phyloP scores from a whole-genome alignment of 176 grass and related monocot species.

The Urochloa ruziziensis region DNA sequence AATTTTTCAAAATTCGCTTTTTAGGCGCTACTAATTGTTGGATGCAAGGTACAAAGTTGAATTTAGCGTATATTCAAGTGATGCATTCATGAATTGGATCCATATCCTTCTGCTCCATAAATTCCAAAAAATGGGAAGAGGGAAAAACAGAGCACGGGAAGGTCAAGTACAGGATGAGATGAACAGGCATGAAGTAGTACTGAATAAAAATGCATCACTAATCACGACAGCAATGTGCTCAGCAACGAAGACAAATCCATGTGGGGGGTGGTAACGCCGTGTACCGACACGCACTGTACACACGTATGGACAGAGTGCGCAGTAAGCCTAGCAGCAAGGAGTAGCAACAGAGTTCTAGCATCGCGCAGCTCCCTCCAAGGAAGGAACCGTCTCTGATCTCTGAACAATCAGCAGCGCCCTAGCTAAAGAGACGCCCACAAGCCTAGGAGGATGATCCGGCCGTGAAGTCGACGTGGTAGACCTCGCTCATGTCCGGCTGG shows the following conservation, averaged over 20 bases:
- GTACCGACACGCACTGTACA: background rate
- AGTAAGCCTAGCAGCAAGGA: background rate
- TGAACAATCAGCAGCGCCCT: background rate
- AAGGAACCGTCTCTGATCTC: background rate
- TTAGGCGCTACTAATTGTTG: no score
- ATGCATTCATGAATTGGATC: background rate
- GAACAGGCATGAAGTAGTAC: background rate
- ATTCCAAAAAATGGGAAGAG: background rate
- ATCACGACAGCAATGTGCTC: background rate
- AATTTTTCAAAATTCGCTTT: no score
- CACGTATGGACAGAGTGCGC: background rate
- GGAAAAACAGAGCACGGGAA: background rate
- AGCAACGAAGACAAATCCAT: background rate
- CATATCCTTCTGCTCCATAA: background rate
- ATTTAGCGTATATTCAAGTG: background rate
- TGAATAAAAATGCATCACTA: background rate
- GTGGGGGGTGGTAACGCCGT: background rate
- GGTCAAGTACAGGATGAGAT: no score
- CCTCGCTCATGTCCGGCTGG: constrained; percentile 79
- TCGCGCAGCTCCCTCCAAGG: background rate
- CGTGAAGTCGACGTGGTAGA: constrained; percentile 81
- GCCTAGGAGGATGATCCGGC: background rate
- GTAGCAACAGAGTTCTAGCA: background rate
- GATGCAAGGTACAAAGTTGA: background rate
- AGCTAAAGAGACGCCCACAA: no score